Evolutionary conservation across 108 stramenopile species (phyloP), one percentile per base, ranked within the genome.

Genomic region (Fragilariopsis cylindrus): DNA sequence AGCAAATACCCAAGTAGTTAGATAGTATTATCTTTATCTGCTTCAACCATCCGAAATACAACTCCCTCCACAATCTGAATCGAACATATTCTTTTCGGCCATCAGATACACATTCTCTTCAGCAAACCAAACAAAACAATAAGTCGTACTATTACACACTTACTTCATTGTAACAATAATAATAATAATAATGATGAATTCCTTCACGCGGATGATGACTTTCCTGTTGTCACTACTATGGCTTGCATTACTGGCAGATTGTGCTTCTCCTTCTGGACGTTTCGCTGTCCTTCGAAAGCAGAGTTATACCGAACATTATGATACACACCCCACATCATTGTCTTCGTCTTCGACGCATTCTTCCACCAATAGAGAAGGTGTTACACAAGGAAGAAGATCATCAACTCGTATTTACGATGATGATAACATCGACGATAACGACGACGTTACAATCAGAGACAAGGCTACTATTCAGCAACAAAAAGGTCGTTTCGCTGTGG

Each of bases 401-500:
- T 60, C 58, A 7, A 39, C 41, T 41, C 30, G 4, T 30, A 5
- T 9, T 4, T 56, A 19, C 9, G 4, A 56, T 19, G 21, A 60
- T 2, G 3, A 6, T 7, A 60, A 30, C 58, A 11, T 6, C 9
- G 21, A 41, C 30, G 58, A 60, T 2, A 21, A 0, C 52, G 41
- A 46, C 18, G 70, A 74, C 62, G 43, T 42, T 40, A 18, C n/a
- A 21, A 4, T 5, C 16, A 40, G 41, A 60, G 30, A 4, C 21
- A 21, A 3, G 1, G 58, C 4, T 19, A 9, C 7, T 19, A 19
- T 19, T 0, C 55, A 56, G 19, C 16, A 19, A 56, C 55, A 56
- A 1, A 52, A 64, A 30, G 73, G 50, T 15, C 64, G 74, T 4
- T 74, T 74, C 45, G 74, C 74, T 2, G 45, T 55, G 30, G 64